Evolutionary conservation across 148 eudicot genomes (phyloP), one percentile per base, ranked within the genome.

Genomic region (Pharnaceum exiguum): DNA sequence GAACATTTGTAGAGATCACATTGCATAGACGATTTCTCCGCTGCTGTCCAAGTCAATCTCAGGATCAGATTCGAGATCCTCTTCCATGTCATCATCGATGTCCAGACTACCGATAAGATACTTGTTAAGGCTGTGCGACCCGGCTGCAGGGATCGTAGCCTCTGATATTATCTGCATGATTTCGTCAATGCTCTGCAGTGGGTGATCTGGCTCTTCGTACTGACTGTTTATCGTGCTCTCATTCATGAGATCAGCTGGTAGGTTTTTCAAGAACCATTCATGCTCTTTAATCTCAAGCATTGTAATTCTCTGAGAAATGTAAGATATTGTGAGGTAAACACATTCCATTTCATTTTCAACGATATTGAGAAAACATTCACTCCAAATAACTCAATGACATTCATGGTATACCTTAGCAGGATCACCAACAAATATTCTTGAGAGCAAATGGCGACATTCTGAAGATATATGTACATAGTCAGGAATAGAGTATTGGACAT

Each of bases 71-170:
- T 90, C 97, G 1, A 86, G 71, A 69, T 90, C 90, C 18, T 89
- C 97, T 10, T 83, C 90, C 97, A 90, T 90, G 58, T 90, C 97
- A 55, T 90, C 97, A 35, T 89, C 97, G 1, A 83, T 67, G 56
- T 90, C 95, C 63, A 86, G 66, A 60, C 90, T 78, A 6, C 90
- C 90, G 56, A 84, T 81, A 12, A 86, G 75, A 49, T 81, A 86
- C 46, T 81, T 82, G 70, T 81, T 81, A 7, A 83, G 74, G 46
- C 69, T 81, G 46, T 79, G 81, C 46, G 86, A 26, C 44, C 95
- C 97, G 17, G 87, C 79, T 58, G 95, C 78, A 10, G 95, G 97
- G 50, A 90, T 75, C 22, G 95, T 86, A 5, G 97, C 97, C 75
- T 90, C 97, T 1, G 91, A 72, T 24, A 90, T 84, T 60, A 90